Evolutionary conservation across 192 early-diverging fungal genomes (phyloP).

Genomic region (Helicostylum pulchrum): DNA sequence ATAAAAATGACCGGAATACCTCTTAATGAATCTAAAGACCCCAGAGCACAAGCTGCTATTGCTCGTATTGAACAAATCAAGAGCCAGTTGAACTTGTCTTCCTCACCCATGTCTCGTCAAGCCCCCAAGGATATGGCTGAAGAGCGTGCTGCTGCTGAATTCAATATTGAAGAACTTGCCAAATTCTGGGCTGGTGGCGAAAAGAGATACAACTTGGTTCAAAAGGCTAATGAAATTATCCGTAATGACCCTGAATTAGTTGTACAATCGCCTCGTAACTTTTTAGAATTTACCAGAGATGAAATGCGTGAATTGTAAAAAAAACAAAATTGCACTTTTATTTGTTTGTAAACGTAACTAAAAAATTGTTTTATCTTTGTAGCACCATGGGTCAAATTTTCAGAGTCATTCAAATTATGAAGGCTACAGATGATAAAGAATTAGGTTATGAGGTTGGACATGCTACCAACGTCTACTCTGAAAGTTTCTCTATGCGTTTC

Average conservation of each 20-base stretch:
- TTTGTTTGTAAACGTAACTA: background rate
- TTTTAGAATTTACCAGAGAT: conserved; percentile 42
- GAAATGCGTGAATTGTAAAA: conserved; percentile 55
- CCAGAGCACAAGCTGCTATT: conserved; percentile 16
- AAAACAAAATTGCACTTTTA: background rate
- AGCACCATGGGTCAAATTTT: conserved; percentile 54
- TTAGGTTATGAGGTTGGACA: conserved; percentile 7
- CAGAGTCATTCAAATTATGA: conserved; percentile 36
- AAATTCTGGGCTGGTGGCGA: conserved; percentile 44
- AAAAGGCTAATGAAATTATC: conserved; percentile 44
- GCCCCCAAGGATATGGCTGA: conserved; percentile 45
- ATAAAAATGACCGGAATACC: background rate
- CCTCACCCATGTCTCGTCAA: conserved; percentile 25
- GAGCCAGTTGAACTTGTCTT: conserved; percentile 18
- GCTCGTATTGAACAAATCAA: conserved; percentile 28
- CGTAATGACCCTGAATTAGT: conserved; percentile 52
- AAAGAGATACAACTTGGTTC: conserved; percentile 36
- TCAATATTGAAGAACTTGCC: conserved; percentile 50
- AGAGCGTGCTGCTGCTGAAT: conserved; percentile 52
- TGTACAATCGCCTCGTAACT: conserved; percentile 45
- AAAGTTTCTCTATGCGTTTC: conserved; percentile 57
- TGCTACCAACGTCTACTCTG: conserved; percentile 42
- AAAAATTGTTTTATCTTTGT: background rate
- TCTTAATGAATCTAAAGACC: conserved; percentile 20
- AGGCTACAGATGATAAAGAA: conserved; percentile 15